Percentiles rank a stretch among this genome's conserved stretches.
phyloP scores from a whole-genome alignment of 2,329 filamentous ascomycete species.

The Aspergillus sp. region DNA sequence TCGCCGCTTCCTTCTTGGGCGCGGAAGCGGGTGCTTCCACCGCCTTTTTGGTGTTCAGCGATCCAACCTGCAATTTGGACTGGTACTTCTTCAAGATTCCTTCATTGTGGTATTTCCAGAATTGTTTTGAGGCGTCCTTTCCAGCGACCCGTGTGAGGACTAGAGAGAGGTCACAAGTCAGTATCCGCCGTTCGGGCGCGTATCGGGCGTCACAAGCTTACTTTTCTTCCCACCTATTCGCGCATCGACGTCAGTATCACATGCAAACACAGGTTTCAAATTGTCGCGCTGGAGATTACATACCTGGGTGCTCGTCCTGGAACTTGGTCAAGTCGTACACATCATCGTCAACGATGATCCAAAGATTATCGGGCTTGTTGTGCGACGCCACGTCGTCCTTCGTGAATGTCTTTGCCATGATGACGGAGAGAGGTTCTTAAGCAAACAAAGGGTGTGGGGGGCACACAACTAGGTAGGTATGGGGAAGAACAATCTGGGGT shows the following conservation, averaged over 20 bases:
- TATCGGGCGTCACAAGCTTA: conserved; percentile 34
- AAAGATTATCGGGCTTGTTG: conserved; percentile 84
- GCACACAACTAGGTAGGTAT: conserved; percentile 7
- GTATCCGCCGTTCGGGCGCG: conserved; percentile 8
- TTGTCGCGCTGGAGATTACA: background rate
- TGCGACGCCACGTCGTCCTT: conserved; percentile 86
- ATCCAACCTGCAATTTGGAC: conserved; percentile 65
- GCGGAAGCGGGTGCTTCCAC: conserved; percentile 56
- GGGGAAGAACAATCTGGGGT: conserved; percentile 18
- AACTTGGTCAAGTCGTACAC: conserved; percentile 94
- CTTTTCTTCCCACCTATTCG: conserved; percentile 70
- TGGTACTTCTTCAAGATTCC: conserved; percentile 67
- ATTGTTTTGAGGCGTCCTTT: conserved; percentile 71
- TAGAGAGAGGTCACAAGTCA: conserved; percentile 36
- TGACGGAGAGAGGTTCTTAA: conserved; percentile 27
- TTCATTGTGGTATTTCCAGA: conserved; percentile 69
- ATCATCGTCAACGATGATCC: conserved; percentile 90
- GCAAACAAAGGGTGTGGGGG: background rate
- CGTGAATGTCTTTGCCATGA: conserved; percentile 87
- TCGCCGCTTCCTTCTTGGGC: conserved; percentile 56
- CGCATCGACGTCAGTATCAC: conserved; percentile 24
- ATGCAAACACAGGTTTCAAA: conserved; percentile 2
- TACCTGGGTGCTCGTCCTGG: conserved; percentile 75
- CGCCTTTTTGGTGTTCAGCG: conserved; percentile 82
- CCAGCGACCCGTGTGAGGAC: conserved; percentile 68